Evolutionary conservation across 2,329 filamentous ascomycete genomes (phyloP).

Genomic region (Aspergillus sp.): DNA sequence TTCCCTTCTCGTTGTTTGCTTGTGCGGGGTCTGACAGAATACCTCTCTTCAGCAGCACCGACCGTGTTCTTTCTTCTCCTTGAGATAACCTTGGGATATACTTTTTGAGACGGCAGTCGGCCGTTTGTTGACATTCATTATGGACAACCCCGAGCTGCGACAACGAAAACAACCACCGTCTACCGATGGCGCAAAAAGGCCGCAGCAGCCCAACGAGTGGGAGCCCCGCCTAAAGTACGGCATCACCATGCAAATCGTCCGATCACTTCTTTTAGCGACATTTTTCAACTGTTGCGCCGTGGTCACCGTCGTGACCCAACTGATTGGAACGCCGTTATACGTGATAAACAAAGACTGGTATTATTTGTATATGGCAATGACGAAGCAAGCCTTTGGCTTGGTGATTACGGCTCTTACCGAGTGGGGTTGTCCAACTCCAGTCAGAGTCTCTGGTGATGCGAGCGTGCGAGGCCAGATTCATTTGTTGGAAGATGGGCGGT

Average conservation of each 20-base stretch:
- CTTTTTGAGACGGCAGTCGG: neutral
- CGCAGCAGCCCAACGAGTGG: conserved; percentile 15
- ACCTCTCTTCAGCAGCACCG: neutral
- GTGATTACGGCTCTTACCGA: conserved; percentile 56
- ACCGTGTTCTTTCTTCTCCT: neutral
- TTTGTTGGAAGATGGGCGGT: conserved; percentile 49
- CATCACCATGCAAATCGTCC: conserved; percentile 38
- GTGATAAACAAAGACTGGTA: conserved; percentile 56
- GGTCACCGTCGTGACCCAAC: conserved; percentile 48
- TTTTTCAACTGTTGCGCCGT: conserved; percentile 41
- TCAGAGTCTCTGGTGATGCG: conserved; percentile 56
- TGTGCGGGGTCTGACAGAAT: neutral
- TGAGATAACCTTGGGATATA: neutral
- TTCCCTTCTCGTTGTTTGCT: neutral
- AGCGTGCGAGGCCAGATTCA: conserved; percentile 54
- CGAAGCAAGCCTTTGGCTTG: conserved; percentile 59
- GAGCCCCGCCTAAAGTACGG: conserved; percentile 41
- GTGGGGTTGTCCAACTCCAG: conserved; percentile 57
- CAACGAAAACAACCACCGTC: conserved; percentile 22
- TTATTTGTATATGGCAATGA: conserved; percentile 59
- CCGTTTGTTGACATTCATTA: conserved; percentile 10
- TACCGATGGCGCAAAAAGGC: conserved; percentile 9
- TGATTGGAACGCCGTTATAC: conserved; percentile 56
- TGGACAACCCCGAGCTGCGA: conserved; percentile 27
- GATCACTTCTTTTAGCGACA: conserved; percentile 37